These are phyloP conservation scores for Torulaspora quercuum DNA, from an alignment of 805 yeast species.

Conservation along the genomic window DNA sequence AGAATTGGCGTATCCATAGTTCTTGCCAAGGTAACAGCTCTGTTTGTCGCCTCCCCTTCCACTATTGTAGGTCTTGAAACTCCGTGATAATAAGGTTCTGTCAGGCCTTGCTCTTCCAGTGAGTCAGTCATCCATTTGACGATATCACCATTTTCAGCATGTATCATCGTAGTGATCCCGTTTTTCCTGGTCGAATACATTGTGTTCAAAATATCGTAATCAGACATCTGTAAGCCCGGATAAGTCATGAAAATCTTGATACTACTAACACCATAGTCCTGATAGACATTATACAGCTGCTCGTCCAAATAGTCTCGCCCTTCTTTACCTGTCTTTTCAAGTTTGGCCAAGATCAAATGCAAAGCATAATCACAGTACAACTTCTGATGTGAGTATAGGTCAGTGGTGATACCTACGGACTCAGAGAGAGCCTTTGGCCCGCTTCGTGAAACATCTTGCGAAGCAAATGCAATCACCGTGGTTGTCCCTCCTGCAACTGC, in stretches of 20 bases:
- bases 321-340: conserved; percentile 16
- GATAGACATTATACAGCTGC: conserved; percentile 37
- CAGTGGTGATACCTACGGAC: conserved; percentile 33
- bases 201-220: conserved; percentile 41
- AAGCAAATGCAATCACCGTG: conserved; percentile 46
- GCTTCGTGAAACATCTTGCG: conserved; percentile 38
- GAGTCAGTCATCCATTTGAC: conserved; percentile 42
- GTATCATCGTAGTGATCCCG: conserved; percentile 48
- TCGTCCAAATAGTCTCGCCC: conserved; percentile 24
- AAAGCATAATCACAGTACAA: conserved; percentile 47
- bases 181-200: conserved; percentile 40
- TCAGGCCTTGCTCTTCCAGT: conserved; percentile 38
- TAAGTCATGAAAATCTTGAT: conserved; percentile 48
- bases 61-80: conserved; percentile 44
- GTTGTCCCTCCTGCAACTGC: conserved; percentile 53
- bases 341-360: conserved; percentile 44
- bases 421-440: conserved; percentile 36
- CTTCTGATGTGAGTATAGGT: conserved; percentile 15
- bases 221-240: conserved; percentile 42
- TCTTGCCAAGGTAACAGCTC: conserved; percentile 45
- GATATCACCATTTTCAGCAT: conserved; percentile 51
- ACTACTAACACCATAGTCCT: conserved; percentile 39
- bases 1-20: conserved; percentile 45
- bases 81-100: conserved; percentile 46
- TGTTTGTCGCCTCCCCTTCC: conserved; percentile 49